phyloP scores from a whole-genome alignment of 306 rosid species.

The Corylus heterophylla region DNA sequence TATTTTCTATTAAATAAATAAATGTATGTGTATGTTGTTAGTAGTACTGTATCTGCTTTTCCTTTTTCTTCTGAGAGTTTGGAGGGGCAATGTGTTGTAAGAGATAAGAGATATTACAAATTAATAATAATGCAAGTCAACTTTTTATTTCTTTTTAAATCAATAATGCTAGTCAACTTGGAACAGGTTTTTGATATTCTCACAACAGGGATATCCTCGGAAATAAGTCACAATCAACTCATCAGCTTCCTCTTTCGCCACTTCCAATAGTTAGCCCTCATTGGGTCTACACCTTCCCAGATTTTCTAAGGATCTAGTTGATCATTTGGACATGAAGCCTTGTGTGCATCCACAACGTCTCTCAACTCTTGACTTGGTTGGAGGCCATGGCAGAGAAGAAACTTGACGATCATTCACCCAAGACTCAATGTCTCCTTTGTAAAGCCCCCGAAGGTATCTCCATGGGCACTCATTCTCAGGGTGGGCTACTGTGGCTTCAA shows the following conservation, averaged over 20 bases:
- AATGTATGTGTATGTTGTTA: too few relatives aligned
- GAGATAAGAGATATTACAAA: too few relatives aligned
- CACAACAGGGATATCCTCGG: too few relatives aligned
- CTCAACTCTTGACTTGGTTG: conserved; percentile 53
- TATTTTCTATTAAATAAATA: too few relatives aligned
- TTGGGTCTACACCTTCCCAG: conserved; percentile 63
- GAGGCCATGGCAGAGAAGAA: conserved; percentile 54
- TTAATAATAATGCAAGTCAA: too few relatives aligned
- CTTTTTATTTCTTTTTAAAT: too few relatives aligned
- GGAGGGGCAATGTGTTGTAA: too few relatives aligned
- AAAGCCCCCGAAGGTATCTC: conserved; percentile 94
- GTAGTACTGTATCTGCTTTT: too few relatives aligned
- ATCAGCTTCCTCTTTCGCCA: conserved; percentile 67
- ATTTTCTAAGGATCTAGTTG: conserved; percentile 41
- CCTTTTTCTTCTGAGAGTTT: too few relatives aligned
- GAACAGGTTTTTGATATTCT: too few relatives aligned
- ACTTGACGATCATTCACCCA: conserved; percentile 62
- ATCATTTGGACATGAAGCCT: conserved; percentile 26
- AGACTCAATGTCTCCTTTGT: conserved; percentile 48
- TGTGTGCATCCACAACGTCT: neutral
- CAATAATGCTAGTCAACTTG: too few relatives aligned
- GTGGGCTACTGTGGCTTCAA: conserved; percentile 55
- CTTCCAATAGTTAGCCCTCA: conserved; percentile 76
- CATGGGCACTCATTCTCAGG: conserved; percentile 94
- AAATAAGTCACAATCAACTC: neutral